Base-by-base conservation (phyloP, 73 alveolate species). In the Uronychia setigera region DNA sequence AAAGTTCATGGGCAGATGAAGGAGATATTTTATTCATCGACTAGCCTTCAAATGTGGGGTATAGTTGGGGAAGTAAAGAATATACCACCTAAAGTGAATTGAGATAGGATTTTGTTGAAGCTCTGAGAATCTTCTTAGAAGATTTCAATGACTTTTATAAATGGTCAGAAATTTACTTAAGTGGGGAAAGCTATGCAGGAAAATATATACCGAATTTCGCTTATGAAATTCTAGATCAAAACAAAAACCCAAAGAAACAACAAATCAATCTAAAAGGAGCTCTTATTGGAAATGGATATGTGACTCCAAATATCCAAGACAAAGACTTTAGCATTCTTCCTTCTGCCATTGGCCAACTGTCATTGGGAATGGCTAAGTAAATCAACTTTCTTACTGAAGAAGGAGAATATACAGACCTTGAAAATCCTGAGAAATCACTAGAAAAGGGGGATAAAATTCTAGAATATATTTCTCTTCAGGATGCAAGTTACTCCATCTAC, bases 161-260 rank as follows among this genome's bases (percentile, higher is more conserved):
- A 34, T 74, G 60, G 31, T 83, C 78, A 30, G n/a, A 5, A 87
- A 75, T n/a, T 77, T 67, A 29, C 77, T 87, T 79, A 80, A 81
- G 90, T 27, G 96, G 96, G 31, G 96, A 87, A 58, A 78, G 91
- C 79, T 92, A 92, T 79, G 88, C 91, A 13, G 96, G 96, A 27
- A 87, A 92, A 33, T 92, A 92, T 46, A 67, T 83, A 25, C 96
- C 96, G 1, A 58, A 80, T 13, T 78, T 92, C 35, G 96, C 96
- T 0, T 33, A 33, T 29, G 81, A 76, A 32, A 87, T 92, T 78
- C 60, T 80, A 27, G 78, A 86, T 13, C 76, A 77, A 28, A 86
- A 86, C 59, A 78, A 74, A 29, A 82, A 46, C 31, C 35, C 26
- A 25, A 32, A 26, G 26, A 59, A 28, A 0, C 81, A 60, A 26